phyloP scores from a whole-genome alignment of 2,329 filamentous ascomycete genomes.

The Ilyonectria destructans region DNA sequence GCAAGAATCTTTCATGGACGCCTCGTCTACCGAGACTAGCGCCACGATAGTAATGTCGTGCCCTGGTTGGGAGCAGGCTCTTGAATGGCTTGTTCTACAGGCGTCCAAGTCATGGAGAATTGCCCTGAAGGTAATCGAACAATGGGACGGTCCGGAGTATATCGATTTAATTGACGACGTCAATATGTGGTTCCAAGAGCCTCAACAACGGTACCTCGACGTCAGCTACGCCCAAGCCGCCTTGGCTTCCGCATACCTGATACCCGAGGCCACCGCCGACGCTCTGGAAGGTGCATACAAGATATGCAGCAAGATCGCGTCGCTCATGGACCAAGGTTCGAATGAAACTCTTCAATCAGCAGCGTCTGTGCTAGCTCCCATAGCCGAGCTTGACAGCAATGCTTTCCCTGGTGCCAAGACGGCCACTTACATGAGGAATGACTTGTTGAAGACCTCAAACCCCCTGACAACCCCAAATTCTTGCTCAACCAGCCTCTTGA shows the following conservation, averaged over 20 bases:
- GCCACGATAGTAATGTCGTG: slow-evolving; percentile 57
- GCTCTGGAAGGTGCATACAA: slow-evolving; percentile 74
- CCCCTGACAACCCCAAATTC: slow-evolving; percentile 74
- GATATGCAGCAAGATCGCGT: slow-evolving; percentile 70
- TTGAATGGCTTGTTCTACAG: slow-evolving; percentile 77
- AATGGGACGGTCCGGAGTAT: slow-evolving; percentile 83
- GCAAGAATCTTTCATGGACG: slow-evolving; percentile 24
- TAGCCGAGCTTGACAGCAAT: slow-evolving; percentile 52
- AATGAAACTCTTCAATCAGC: slow-evolving; percentile 68
- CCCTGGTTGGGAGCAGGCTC: slow-evolving; percentile 79
- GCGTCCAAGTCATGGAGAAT: slow-evolving; percentile 74
- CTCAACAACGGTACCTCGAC: slow-evolving; percentile 73
- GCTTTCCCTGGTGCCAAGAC: slow-evolving; percentile 46
- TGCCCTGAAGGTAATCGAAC: slow-evolving; percentile 75
- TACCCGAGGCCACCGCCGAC: slow-evolving; percentile 72
- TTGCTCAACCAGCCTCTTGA: slow-evolving; percentile 72
- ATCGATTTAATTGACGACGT: slow-evolving; percentile 77
- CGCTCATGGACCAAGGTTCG: slow-evolving; percentile 73
- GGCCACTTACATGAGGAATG: slow-evolving; percentile 53
- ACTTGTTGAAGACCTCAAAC: slow-evolving; percentile 74
- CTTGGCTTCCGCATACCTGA: slow-evolving; percentile 78
- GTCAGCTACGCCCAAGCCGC: slow-evolving; percentile 77
- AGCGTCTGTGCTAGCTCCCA: slow-evolving; percentile 60
- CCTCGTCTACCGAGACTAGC: slow-evolving; percentile 43
- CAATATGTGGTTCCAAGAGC: slow-evolving; percentile 72